A percentile compares a stretch with the other conserved stretches of the same genome.
These are phyloP conservation scores for Xylaria curta DNA, from an alignment of 495 filamentous ascomycete genomes.

Conservation along the genomic window DNA sequence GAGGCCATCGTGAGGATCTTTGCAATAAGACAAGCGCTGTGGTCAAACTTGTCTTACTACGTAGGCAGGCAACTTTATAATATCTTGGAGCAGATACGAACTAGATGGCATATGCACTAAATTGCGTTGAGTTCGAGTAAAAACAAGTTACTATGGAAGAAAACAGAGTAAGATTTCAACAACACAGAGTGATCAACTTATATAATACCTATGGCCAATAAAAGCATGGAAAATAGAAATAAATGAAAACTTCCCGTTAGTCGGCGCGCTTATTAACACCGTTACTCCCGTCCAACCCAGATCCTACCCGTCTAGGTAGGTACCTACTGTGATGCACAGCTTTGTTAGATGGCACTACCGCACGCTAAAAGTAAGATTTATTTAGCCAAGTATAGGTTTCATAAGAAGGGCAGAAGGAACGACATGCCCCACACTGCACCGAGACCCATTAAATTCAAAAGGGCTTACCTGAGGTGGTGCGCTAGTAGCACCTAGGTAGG, in stretches of 20 bases:
- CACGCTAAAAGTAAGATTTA: slow-evolving; percentile 17
- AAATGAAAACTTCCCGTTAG: background rate
- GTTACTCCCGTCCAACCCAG: background rate
- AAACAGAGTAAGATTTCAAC: background rate
- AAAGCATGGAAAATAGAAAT: background rate
- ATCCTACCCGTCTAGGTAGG: background rate
- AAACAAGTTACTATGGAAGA: background rate
- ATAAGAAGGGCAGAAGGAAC: slow-evolving; percentile 26
- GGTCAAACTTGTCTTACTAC: background rate
- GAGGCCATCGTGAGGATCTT: slow-evolving; percentile 23
- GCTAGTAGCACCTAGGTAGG: slow-evolving; percentile 20
- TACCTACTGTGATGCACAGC: background rate
- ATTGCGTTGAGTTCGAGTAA: background rate
- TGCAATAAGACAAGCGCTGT: background rate
- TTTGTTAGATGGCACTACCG: slow-evolving; percentile 10
- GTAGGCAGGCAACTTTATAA: background rate
- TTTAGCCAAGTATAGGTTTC: slow-evolving; percentile 27
- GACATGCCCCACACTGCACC: slow-evolving; percentile 21
- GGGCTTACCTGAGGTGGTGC: slow-evolving; percentile 17
- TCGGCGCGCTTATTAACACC: background rate
- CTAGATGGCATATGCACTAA: background rate
- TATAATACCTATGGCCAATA: background rate
- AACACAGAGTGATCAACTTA: background rate
- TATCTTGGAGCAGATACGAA: background rate
- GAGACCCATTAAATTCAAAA: slow-evolving; percentile 22